Percentiles rank a stretch among this genome's conserved stretches.
These are phyloP conservation scores for Dioszegia aurantiaca DNA, from an alignment of 768 basidiomycete genomes.

Conservation along the genomic window DNA sequence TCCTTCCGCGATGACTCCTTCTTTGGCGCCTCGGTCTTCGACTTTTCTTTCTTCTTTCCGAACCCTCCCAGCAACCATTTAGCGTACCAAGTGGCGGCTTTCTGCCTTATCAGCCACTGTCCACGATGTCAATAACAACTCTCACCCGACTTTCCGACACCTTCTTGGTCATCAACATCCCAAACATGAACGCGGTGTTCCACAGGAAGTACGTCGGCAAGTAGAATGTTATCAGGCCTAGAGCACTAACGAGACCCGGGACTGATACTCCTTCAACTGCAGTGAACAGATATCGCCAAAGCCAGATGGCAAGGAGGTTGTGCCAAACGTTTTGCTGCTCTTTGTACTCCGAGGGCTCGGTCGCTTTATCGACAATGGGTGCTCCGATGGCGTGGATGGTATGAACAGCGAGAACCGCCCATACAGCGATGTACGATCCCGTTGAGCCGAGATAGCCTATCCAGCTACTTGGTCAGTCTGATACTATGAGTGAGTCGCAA, in stretches of 20 bases:
- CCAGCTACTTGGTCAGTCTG: conserved; percentile 23
- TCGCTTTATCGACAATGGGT: conserved; percentile 16
- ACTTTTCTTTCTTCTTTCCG: conserved; percentile 4
- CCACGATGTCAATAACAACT: background rate
- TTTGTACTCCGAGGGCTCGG: conserved; percentile 20
- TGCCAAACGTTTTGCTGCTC: conserved; percentile 38
- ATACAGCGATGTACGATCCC: conserved; percentile 31
- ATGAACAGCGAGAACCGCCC: conserved; percentile 28
- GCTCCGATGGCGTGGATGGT: conserved; percentile 25
- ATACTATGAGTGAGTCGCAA: background rate
- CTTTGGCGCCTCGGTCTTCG: background rate
- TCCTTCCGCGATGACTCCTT: background rate
- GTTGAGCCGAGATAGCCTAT: conserved; percentile 33
- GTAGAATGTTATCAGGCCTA: conserved; percentile 30
- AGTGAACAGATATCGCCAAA: conserved; percentile 41
- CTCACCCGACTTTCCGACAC: conserved; percentile 30
- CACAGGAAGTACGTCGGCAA: conserved; percentile 42
- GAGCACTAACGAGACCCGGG: conserved; percentile 35
- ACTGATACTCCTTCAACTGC: conserved; percentile 32
- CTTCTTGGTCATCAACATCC: conserved; percentile 42
- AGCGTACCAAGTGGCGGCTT: conserved; percentile 44
- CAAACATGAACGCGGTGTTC: conserved; percentile 36
- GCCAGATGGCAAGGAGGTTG: conserved; percentile 44
- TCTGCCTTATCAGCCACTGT: conserved; percentile 15
- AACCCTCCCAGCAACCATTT: conserved; percentile 32